These are phyloP conservation scores for Persicaria maculosa DNA, from an alignment of 148 eudicot species.

Conservation along the genomic window DNA sequence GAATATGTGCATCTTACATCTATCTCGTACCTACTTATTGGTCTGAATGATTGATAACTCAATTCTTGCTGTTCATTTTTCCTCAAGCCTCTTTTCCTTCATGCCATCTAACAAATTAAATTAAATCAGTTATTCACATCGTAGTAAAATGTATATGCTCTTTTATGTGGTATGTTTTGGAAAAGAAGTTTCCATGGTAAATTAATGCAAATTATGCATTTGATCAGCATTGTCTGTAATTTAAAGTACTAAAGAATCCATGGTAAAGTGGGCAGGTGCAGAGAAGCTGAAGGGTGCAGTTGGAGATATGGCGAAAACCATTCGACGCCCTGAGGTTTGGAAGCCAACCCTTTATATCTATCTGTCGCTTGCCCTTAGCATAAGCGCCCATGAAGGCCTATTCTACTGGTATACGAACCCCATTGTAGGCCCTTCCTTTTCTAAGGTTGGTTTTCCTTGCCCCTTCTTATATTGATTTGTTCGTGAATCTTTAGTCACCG, in stretches of 20 bases:
- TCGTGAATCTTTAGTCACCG: too few species aligned
- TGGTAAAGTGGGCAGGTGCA: constrained; percentile 24
- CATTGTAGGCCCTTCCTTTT: constrained; percentile 48
- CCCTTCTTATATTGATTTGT: not conserved
- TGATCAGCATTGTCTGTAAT: not conserved
- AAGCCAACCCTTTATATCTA: constrained; percentile 63
- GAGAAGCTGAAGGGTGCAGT: constrained; percentile 36
- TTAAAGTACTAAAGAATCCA: not conserved
- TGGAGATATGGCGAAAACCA: constrained; percentile 40
- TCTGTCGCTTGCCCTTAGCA: constrained; percentile 47
- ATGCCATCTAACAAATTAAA: too few species aligned
- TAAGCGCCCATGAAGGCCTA: constrained; percentile 71
- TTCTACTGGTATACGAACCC: constrained; percentile 68
- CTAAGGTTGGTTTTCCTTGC: constrained; percentile 30
- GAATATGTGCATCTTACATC: too few species aligned
- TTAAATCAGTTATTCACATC: too few species aligned
- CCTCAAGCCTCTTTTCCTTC: too few species aligned
- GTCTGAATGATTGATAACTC: too few species aligned
- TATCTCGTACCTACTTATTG: too few species aligned
- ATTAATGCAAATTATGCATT: not conserved
- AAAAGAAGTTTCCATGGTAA: not conserved
- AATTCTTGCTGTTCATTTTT: too few species aligned
- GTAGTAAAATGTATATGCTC: too few species aligned
- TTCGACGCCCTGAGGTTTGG: constrained; percentile 54
- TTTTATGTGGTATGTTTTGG: not conserved